Percentiles rank a stretch among this genome's conserved stretches.
These are phyloP conservation scores for Thelonectria rubi DNA, from an alignment of 2,329 filamentous ascomycete species.

Conservation along the genomic window DNA sequence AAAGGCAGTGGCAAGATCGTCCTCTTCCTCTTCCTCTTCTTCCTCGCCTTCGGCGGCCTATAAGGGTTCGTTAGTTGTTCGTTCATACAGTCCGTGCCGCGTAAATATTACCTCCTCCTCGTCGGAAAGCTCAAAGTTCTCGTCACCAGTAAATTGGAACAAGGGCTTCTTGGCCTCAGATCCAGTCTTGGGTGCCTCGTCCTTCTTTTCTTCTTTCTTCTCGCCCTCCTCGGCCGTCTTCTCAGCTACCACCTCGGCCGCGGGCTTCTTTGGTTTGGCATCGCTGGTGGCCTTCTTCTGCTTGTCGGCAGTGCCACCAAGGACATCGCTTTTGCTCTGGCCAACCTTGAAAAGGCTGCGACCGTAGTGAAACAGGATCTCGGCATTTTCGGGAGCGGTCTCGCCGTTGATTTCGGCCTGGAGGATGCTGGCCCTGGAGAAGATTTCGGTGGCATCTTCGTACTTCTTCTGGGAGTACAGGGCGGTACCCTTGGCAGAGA, in stretches of 20 bases:
- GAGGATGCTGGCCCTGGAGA: conserved; percentile 86
- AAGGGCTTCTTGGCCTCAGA: conserved; percentile 71
- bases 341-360: conserved; percentile 94
- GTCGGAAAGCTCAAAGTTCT: conserved; percentile 88
- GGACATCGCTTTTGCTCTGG: conserved; percentile 91
- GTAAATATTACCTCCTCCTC: conserved; percentile 65
- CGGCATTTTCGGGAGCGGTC: conserved; percentile 88
- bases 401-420: conserved; percentile 94
- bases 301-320: conserved; percentile 80
- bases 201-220: conserved; percentile 52
- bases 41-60: conserved; percentile 50
- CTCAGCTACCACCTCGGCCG: conserved; percentile 50
- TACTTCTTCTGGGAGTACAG: conserved; percentile 93
- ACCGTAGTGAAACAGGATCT: conserved; percentile 93
- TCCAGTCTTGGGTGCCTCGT: conserved; percentile 49
- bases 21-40: conserved; percentile 68
- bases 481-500: conserved; percentile 81
- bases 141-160: conserved; percentile 94
- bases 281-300: conserved; percentile 50
- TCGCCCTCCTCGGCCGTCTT: conserved; percentile 58
- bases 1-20: conserved; percentile 82
- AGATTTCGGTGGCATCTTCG: conserved; percentile 84
- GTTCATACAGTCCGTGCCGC: background rate
- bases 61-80: conserved; percentile 19
- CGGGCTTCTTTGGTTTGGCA: conserved; percentile 51